A percentile compares a stretch with the other conserved stretches of the same genome.
Evolutionary conservation across 257 asterid species (phyloP).

Genomic region (Solanum pimpinellifolium): DNA sequence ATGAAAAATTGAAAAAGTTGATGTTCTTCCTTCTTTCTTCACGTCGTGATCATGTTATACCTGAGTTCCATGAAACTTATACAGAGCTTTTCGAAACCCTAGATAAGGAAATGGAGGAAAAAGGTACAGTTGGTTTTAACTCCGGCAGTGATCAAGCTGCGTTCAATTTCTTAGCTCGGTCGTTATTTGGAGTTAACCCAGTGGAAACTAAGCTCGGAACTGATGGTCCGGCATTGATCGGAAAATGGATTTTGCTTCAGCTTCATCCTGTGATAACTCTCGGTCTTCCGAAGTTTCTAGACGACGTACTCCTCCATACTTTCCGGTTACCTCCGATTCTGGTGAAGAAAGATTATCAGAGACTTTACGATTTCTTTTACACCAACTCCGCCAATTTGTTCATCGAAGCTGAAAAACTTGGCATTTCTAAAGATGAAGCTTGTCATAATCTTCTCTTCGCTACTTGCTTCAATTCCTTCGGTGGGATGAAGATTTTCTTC

Average conservation of each 20-base stretch:
- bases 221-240: not conserved
- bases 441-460: constrained; percentile 64
- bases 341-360: constrained; percentile 14
- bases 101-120: constrained; percentile 8
- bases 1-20: constrained; percentile 6
- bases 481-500: constrained; percentile 73
- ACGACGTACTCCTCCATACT: constrained; percentile 21
- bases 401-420: constrained; percentile 46
- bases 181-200: constrained; percentile 13
- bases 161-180: constrained; percentile 16
- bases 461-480: constrained; percentile 76
- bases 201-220: constrained; percentile 3
- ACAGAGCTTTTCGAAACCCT: constrained; percentile 3
- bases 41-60: constrained; percentile 7
- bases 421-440: constrained; percentile 57
- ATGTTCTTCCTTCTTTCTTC: not conserved
- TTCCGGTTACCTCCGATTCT: constrained; percentile 9
- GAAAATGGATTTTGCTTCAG: constrained; percentile 18
- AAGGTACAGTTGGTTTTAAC: constrained; percentile 3
- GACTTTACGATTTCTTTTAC: constrained; percentile 52
- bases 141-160: constrained; percentile 12
- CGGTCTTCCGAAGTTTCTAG: constrained; percentile 21
- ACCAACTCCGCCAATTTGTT: constrained; percentile 26
- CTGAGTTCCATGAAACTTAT: constrained; percentile 2
- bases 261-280: constrained; percentile 19